Base-by-base conservation (phyloP, 306 rosid species). In the Urtica urens region DNA sequence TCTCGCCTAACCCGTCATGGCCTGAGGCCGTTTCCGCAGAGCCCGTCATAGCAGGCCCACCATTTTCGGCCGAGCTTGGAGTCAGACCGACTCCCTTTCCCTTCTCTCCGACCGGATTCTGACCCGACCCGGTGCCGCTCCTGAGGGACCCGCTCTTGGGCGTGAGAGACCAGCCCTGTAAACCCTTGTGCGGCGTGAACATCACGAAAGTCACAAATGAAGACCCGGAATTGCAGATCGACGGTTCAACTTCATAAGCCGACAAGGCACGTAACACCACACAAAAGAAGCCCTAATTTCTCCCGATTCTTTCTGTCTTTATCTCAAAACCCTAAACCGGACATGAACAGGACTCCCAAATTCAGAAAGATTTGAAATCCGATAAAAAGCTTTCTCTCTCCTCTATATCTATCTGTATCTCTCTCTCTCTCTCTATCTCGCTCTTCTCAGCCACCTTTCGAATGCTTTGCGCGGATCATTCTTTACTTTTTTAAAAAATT, bases 361-460 rank as follows among this genome's bases (percentile, higher is more conserved):
- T 67, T 81, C 93, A 87, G 93, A 51, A 3, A 54, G 71, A 66
- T 88, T 88, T 83, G 71, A 78, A 72, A 62, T 88, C 95, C 97
- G 93, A 59, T 75, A 75, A 79, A 73, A 76, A 72, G 51, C 15
- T 25, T 16, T 47, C 52, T 47, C 43, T 12, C 38, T 49, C 39
- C 38, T 54, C 22, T 49, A 21, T 55, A 31, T 72, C 10, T 69
- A 37, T 42, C 22, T 41, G 1, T 9, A 5, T 23, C 5, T 45
- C 50, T 45, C 54, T 23, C 48, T 47, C 33, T 37, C 38, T 44
- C 10, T 38, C 15, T 58, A 21, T 46, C 34, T 58, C 31, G 59
- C 8, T 68, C 35, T 42, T 16, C 38, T 0, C 11, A 53, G 66
- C 69, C 53, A 40, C 51, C 67, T 38, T 62, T 77, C 61, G 34